Base-by-base conservation (phyloP, 2,329 filamentous ascomycete species). In the Monilinia aucupariae region DNA sequence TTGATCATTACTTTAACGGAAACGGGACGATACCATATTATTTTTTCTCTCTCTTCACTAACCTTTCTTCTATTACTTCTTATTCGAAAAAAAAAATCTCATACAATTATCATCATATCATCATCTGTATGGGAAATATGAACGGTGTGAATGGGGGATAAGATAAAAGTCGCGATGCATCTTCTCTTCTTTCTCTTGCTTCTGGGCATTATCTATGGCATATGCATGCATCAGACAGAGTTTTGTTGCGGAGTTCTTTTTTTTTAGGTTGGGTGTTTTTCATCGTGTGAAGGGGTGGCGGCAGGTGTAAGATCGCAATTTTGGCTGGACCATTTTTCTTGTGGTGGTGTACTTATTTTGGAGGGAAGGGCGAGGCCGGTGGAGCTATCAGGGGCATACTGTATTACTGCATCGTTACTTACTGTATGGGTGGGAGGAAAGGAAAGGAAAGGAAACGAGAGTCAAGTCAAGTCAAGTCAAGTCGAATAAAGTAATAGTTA, bases 21-120 rank as follows among this genome's bases (percentile, higher is more conserved):
- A 39, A 48, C 54, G 43, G 60, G 60, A 62, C 43, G 60, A 62
- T 62, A 62, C 60, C 60, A 62, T 62, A 56, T 62, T 58, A 25
- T 45, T 43, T 22, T 25, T 47, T 15, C 47, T 32, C 20, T 34
- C 6, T 30, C 27, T 30, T 30, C 27, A n/a, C 6, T 30, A 6
- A 6, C 5, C 7, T 34, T 22, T 22, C 20, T 15, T 45, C 22
- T 39, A 39, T 15, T 15, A 15, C 37, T 45, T 34, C 27, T 34
- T 45, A 7, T 34, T 41, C 17, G 8, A 56, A 56, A n/a, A n/a
- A n/a, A n/a, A n/a, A n/a, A 34, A 25, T 25, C 30, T 47, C 34
- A 25, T 47, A 34, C 54, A 56, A 56, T 56, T 56, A 47, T 47
- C 54, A 34, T 56, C 30, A 47, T n/a, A 56, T 56, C 13, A 47